Evolutionary conservation across 768 basidiomycete species (phyloP).

Genomic region (Trametes sanguinea): DNA sequence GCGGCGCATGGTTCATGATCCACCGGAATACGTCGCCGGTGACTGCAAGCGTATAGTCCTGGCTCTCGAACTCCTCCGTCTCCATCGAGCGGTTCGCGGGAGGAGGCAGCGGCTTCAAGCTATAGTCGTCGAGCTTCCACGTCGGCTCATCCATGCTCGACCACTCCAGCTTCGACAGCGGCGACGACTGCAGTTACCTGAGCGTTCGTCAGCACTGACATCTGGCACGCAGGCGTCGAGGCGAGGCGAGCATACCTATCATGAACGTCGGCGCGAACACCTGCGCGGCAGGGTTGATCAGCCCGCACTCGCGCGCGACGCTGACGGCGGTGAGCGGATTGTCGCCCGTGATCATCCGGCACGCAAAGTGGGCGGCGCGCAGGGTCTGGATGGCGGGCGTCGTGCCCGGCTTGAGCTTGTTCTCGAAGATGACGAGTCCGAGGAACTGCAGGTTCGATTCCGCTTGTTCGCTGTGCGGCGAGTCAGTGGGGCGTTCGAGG

Average conservation of each 20-base stretch:
- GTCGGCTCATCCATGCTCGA: conserved; percentile 84
- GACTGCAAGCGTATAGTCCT: conserved; percentile 89
- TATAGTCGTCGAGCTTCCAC: conserved; percentile 88
- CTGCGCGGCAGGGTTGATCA: conserved; percentile 86
- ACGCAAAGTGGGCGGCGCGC: conserved; percentile 86
- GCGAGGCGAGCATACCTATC: conserved; percentile 49
- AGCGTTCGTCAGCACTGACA: not conserved
- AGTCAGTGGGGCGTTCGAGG: not conserved
- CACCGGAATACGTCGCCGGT: conserved; percentile 97
- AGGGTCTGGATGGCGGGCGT: conserved; percentile 87
- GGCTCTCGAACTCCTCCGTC: conserved; percentile 68
- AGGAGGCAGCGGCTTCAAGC: conserved; percentile 75
- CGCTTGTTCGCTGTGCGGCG: conserved; percentile 76
- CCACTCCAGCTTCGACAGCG: conserved; percentile 79
- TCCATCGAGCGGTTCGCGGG: conserved; percentile 73
- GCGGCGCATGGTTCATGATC: conserved; percentile 94
- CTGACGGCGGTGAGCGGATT: conserved; percentile 96
- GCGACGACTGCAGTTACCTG: conserved; percentile 57
- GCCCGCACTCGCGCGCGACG: conserved; percentile 89
- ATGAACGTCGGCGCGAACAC: conserved; percentile 84
- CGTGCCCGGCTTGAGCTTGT: conserved; percentile 93
- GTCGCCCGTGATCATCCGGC: conserved; percentile 98
- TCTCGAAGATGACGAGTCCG: conserved; percentile 96
- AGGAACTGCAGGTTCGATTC: conserved; percentile 89
- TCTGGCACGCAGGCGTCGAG: not conserved